Conservation (phyloP, 345 rosid species). For the Odontarrhena argentea region DNA sequence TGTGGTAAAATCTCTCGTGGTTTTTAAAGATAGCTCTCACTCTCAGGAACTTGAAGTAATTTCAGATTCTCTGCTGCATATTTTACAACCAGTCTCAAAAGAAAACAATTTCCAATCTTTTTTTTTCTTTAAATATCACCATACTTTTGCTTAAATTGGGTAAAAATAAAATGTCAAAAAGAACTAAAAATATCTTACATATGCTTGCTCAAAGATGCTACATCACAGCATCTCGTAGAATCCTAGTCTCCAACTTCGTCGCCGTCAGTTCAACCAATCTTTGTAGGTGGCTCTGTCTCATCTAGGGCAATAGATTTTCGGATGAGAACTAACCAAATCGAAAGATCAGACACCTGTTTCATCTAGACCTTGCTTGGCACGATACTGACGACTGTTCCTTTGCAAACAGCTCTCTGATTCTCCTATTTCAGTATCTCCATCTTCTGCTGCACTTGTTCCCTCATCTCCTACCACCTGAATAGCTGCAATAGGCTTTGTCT, state of each 20-base stretch:
- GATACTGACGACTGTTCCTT: constrained; percentile 49
- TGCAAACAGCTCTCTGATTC: constrained; percentile 36
- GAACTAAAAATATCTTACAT: neutral
- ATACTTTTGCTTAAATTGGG: neutral
- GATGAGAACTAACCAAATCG: constrained; percentile 16
- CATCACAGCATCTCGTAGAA: constrained; percentile 2
- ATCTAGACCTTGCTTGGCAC: constrained; percentile 45
- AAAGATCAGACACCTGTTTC: constrained; percentile 45
- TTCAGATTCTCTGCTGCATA: neutral
- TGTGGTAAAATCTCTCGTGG: neutral
- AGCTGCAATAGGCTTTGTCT: constrained; percentile 49
- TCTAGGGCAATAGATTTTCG: neutral
- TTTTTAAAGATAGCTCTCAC: neutral
- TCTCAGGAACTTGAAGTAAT: neutral
- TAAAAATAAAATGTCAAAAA: constrained; percentile 1
- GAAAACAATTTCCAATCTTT: neutral
- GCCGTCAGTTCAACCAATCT: constrained; percentile 3
- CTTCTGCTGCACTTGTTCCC: constrained; percentile 40
- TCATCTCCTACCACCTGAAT: constrained; percentile 37
- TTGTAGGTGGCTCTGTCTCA: neutral
- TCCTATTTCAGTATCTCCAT: constrained; percentile 33
- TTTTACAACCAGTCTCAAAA: constrained; percentile 6
- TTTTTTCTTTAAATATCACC: constrained; percentile 5
- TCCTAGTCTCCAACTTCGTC: neutral
- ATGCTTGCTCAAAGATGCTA: constrained; percentile 20